A percentile compares a stretch with the other conserved stretches of the same genome.
Conservation (phyloP, 345 rosid genomes). For the Camelina laxa region DNA sequence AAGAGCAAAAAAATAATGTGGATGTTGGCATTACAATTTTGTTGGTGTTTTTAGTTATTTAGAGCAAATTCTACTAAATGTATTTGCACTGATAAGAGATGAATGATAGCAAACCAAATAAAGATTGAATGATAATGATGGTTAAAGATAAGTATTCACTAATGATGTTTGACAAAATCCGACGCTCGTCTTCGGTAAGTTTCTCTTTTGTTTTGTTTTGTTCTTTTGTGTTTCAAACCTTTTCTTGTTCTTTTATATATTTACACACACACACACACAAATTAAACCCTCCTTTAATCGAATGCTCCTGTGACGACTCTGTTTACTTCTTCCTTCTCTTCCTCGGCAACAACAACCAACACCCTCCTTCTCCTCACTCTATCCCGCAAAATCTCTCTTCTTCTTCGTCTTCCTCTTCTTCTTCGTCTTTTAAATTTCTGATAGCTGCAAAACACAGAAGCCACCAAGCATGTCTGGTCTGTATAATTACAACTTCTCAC, state of each 20-base stretch:
- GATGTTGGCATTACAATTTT: not conserved
- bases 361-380: slow-evolving; percentile 23
- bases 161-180: not conserved
- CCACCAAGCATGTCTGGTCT: slow-evolving; percentile 78
- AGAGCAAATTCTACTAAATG: not conserved
- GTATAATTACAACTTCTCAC: slow-evolving; percentile 93
- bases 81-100: not conserved
- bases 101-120: not conserved
- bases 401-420: not conserved
- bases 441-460: not conserved
- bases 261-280: not conserved
- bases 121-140: not conserved
- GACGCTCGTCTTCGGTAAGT: not conserved
- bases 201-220: not conserved
- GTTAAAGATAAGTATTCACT: not conserved
- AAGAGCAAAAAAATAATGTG: not conserved
- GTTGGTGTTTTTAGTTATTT: not conserved
- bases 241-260: not conserved
- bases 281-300: not conserved
- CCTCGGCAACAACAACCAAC: slow-evolving; percentile 21
- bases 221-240: not conserved
- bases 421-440: not conserved
- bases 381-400: not conserved
- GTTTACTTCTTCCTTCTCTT: slow-evolving; percentile 1
- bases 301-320: slow-evolving; percentile 26